These are phyloP conservation scores for Dispira simplex DNA, from an alignment of 192 early-diverging fungal genomes.

Conservation along the genomic window DNA sequence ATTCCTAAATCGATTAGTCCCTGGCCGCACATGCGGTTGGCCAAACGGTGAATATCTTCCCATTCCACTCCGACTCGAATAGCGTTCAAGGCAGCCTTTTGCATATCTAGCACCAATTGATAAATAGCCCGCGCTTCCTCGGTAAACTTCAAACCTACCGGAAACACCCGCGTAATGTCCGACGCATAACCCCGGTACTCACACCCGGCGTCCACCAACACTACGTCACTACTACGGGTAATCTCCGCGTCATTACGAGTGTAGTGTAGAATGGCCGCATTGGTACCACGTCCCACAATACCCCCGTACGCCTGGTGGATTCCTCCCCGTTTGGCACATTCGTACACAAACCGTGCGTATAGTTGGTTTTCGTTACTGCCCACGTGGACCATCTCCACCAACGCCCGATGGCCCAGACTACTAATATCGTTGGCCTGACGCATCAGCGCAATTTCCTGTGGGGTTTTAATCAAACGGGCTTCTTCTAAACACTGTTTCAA, in stretches of 20 bases:
- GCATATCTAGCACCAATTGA: slow-evolving; percentile 62
- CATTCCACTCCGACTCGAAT: slow-evolving; percentile 63
- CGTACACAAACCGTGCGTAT: slow-evolving; percentile 63
- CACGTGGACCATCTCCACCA: slow-evolving; percentile 48
- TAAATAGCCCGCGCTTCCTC: slow-evolving; percentile 60
- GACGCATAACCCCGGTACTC: slow-evolving; percentile 67
- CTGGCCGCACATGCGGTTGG: slow-evolving; percentile 42
- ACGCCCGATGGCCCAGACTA: slow-evolving; percentile 53
- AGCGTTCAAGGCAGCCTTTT: slow-evolving; percentile 26
- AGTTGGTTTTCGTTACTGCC: slow-evolving; percentile 61
- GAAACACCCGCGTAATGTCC: slow-evolving; percentile 84
- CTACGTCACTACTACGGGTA: slow-evolving; percentile 28
- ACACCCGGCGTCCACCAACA: slow-evolving; percentile 80
- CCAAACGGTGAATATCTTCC: slow-evolving; percentile 66
- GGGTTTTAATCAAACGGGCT: slow-evolving; percentile 65
- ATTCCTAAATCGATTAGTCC: slow-evolving; percentile 59
- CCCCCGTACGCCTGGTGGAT: slow-evolving; percentile 69
- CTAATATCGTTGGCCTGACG: slow-evolving; percentile 64
- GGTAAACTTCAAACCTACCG: slow-evolving; percentile 57
- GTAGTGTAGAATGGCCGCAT: slow-evolving; percentile 74
- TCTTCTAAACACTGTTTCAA: slow-evolving; percentile 30
- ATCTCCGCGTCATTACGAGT: slow-evolving; percentile 51
- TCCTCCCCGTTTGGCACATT: slow-evolving; percentile 44
- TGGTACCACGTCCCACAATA: slow-evolving; percentile 65
- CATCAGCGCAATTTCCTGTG: slow-evolving; percentile 58